phyloP scores from a whole-genome alignment of 371 early-diverging fungal species.

The Smittium mucronatum region DNA sequence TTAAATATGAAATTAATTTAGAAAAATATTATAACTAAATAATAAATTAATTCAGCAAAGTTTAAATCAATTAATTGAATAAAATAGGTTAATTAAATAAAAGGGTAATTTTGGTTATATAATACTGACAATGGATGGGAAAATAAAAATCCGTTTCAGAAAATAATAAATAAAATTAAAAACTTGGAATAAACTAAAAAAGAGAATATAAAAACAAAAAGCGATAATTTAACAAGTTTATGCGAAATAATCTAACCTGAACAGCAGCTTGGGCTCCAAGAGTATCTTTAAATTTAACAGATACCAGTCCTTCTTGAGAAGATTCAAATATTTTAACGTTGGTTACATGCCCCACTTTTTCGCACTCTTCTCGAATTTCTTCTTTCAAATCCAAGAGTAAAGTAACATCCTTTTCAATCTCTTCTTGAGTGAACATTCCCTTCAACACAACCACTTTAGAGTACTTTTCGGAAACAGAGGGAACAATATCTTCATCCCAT shows the following conservation, averaged over 20 bases:
- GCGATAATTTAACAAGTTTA: neutral
- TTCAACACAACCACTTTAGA: constrained; percentile 75
- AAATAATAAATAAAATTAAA: no score
- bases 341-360: constrained; percentile 84
- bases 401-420: constrained; percentile 79
- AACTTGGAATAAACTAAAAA: no score
- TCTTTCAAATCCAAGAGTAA: constrained; percentile 79
- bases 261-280: constrained; percentile 70
- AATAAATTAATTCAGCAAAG: no score
- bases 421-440: constrained; percentile 82
- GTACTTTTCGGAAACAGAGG: constrained; percentile 56
- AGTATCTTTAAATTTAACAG: constrained; percentile 73
- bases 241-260: constrained; percentile 21
- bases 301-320: constrained; percentile 75
- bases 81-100: no score
- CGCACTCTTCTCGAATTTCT: constrained; percentile 86
- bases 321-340: constrained; percentile 33
- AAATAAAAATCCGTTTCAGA: no score
- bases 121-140: no score
- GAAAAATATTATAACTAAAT: no score
- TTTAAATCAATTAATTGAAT: no score
- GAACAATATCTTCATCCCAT: constrained; percentile 71
- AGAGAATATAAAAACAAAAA: neutral
- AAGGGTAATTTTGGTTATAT: no score
- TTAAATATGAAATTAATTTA: neutral